phyloP scores from a whole-genome alignment of 805 yeast species.

The Ogataea neopini region DNA sequence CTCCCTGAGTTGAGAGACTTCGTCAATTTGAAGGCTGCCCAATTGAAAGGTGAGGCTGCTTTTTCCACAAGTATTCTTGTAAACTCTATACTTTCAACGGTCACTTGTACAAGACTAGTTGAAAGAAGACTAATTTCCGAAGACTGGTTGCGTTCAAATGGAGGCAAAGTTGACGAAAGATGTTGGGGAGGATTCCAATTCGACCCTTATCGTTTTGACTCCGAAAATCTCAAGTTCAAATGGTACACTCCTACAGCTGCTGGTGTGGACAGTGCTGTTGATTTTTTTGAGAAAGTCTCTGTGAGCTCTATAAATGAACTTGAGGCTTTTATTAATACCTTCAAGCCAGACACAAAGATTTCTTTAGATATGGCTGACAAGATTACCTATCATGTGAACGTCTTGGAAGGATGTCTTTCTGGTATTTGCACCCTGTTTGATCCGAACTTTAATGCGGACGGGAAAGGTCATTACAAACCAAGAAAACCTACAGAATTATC shows the following conservation, averaged over 20 bases:
- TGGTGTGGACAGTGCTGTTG: slow-evolving; percentile 62
- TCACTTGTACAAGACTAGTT: slow-evolving; percentile 58
- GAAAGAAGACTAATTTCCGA: slow-evolving; percentile 59
- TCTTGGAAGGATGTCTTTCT: slow-evolving; percentile 43
- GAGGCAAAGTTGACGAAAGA: slow-evolving; percentile 41
- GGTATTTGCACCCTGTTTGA: slow-evolving; percentile 76
- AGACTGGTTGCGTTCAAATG: slow-evolving; percentile 38
- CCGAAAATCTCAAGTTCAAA: slow-evolving; percentile 51
- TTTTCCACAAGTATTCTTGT: slow-evolving; percentile 60
- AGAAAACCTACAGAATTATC: slow-evolving; percentile 3
- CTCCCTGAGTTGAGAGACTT: slow-evolving; percentile 49
- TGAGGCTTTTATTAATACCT: slow-evolving; percentile 50
- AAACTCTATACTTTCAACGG: slow-evolving; percentile 60
- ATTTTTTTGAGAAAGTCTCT: slow-evolving; percentile 53
- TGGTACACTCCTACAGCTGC: slow-evolving; percentile 73
- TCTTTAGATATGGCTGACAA: slow-evolving; percentile 29
- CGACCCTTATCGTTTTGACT: slow-evolving; percentile 48
- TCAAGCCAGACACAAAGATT: slow-evolving; percentile 45
- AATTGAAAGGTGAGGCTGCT: slow-evolving; percentile 58
- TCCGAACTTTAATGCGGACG: slow-evolving; percentile 48
- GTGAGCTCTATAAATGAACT: slow-evolving; percentile 46
- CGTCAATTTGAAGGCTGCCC: slow-evolving; percentile 45
- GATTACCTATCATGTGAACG: slow-evolving; percentile 24
- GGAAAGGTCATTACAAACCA: slow-evolving; percentile 29
- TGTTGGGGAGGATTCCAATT: slow-evolving; percentile 81